These are phyloP conservation scores for Terana coerulea DNA, from an alignment of 768 basidiomycete species.

Conservation along the genomic window DNA sequence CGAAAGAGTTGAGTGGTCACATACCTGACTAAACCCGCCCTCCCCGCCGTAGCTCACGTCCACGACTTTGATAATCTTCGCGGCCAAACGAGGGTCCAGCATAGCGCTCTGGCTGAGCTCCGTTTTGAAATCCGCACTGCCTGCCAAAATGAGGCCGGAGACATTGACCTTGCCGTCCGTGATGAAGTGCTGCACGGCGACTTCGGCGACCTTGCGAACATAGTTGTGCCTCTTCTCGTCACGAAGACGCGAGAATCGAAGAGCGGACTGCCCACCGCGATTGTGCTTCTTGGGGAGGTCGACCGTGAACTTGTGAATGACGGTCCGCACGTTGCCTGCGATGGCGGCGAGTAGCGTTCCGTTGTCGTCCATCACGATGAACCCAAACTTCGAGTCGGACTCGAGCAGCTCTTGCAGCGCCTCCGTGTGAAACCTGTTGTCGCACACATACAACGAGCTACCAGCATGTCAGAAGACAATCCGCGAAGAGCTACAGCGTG, in stretches of 20 bases:
- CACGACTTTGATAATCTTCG: slow-evolving; percentile 96
- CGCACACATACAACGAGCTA: slow-evolving; percentile 98
- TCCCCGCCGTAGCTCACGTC: slow-evolving; percentile 99
- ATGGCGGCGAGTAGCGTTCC: slow-evolving; percentile 95
- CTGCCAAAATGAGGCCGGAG: slow-evolving; percentile 91
- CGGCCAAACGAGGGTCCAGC: slow-evolving; percentile 84
- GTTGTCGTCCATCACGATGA: slow-evolving; percentile 99
- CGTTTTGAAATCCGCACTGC: slow-evolving; percentile 98
- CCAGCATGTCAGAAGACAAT: background rate
- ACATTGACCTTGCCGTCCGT: slow-evolving; percentile 98
- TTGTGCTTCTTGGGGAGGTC: slow-evolving; percentile 99
- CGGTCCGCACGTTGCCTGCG: slow-evolving; percentile 94
- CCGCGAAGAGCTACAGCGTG: background rate
- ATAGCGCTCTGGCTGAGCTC: slow-evolving; percentile 95
- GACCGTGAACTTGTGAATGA: slow-evolving; percentile 99
- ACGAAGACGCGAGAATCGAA: slow-evolving; percentile 98
- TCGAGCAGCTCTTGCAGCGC: slow-evolving; percentile 95
- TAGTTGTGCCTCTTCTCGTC: slow-evolving; percentile 99
- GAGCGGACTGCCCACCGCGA: slow-evolving; percentile 98
- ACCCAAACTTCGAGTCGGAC: slow-evolving; percentile 96
- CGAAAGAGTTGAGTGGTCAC: slow-evolving; percentile 12
- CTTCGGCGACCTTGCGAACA: slow-evolving; percentile 97
- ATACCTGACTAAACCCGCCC: slow-evolving; percentile 98
- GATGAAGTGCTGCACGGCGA: slow-evolving; percentile 97
- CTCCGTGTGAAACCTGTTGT: slow-evolving; percentile 99